Base-by-base conservation (phyloP, 495 filamentous ascomycete species). In the Podospora conica region DNA sequence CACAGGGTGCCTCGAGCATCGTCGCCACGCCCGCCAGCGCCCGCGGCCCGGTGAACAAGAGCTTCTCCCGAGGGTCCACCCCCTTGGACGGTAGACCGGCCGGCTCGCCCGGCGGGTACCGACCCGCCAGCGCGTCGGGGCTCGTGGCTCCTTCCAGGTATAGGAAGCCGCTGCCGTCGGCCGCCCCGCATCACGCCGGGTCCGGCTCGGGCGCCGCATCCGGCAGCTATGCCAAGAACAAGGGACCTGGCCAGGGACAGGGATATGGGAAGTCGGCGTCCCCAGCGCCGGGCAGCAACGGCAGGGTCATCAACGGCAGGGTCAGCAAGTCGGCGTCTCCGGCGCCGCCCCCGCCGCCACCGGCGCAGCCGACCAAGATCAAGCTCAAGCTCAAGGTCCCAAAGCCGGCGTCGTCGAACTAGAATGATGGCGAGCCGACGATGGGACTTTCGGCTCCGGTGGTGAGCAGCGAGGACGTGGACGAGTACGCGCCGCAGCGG, bases 151-250 rank as follows among this genome's bases (percentile, higher is more conserved):
- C 40, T 11, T 48, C 40, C n/a, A 74, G 72, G 56, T 66, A 70
- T 53, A 73, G 79, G 11, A 80, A 77, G 61, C 77, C 79, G 40
- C 71, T 81, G 31, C 79, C 79, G 1, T 74, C 75, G 7, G 68
- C 68, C 11, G 76, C 73, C 18, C 69, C 75, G 22, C 70, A 68
- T 18, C 64, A 60, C 18, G 59, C 66, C 20, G 59, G 69, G n/a
- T 40, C 74, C 3, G 33, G 68, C 11, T 29, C 70, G 20, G 29
- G 22, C 12, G 29, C 60, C 40, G 25, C 63, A 33, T 9, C 28
- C 27, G 40, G 40, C n/a, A n/a, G n/a, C 23, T 31, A 56, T 22
- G 64, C 69, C 6, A 48, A 48, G 40, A 48, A 3, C 40, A 48
- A 48, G 40, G 40, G 3, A 2, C 29, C 11, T 31, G 29, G 29